Evolutionary conservation across 371 early-diverging fungal genomes (phyloP).

Genomic region (Blakeslea trispora): DNA sequence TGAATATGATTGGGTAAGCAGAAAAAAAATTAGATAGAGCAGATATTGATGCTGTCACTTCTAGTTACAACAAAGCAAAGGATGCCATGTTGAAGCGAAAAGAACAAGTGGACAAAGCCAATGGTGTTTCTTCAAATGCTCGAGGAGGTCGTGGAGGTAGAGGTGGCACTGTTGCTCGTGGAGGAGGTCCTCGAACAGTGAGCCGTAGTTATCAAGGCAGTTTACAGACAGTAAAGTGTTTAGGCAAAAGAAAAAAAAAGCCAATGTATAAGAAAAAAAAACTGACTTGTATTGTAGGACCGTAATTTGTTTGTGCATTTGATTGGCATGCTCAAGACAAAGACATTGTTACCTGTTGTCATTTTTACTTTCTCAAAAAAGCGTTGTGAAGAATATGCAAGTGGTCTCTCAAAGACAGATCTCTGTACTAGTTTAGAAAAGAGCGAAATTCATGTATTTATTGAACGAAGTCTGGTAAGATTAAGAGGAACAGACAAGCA

Average conservation of each 20-base stretch:
- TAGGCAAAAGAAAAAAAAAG: background rate
- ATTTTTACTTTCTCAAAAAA: constrained; percentile 97
- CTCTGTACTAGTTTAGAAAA: constrained; percentile 80
- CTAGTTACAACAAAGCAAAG: constrained; percentile 70
- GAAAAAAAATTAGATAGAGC: background rate
- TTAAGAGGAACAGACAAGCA: constrained; percentile 80
- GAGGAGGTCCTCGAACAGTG: constrained; percentile 40
- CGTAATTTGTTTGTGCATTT: constrained; percentile 81
- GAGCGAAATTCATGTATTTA: constrained; percentile 86
- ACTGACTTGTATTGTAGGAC: constrained; percentile 46
- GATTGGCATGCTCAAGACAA: constrained; percentile 74
- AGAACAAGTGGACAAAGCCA: constrained; percentile 42
- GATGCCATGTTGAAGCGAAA: constrained; percentile 61
- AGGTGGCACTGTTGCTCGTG: constrained; percentile 52
- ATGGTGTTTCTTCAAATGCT: constrained; percentile 34
- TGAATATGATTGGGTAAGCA: constrained; percentile 39
- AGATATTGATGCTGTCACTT: background rate
- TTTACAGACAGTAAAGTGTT: constrained; percentile 38
- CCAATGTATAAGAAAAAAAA: background rate
- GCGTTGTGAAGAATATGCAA: constrained; percentile 96
- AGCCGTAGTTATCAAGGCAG: constrained; percentile 42
- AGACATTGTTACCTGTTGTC: constrained; percentile 88
- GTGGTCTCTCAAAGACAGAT: constrained; percentile 74
- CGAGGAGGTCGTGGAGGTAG: constrained; percentile 50
- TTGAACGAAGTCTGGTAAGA: constrained; percentile 76